Evolutionary conservation across 345 rosid species (phyloP).

Genomic region (Ceriops tagal): DNA sequence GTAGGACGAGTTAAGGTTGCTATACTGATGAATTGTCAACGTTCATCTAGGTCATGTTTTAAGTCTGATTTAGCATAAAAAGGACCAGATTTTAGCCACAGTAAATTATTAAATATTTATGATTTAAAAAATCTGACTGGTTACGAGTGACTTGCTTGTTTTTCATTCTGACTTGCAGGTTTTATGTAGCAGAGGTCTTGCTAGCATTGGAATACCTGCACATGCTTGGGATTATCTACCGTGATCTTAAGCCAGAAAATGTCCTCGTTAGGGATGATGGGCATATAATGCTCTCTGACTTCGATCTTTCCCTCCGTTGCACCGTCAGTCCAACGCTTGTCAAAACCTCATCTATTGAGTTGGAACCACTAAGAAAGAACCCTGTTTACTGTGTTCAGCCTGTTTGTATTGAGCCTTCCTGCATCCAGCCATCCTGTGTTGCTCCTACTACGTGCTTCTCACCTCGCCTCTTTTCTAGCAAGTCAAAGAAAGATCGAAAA

Average conservation of each 20-base stretch:
- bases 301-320: constrained; percentile 86
- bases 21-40: no score
- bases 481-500: constrained; percentile 70
- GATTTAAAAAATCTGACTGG: neutral
- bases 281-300: constrained; percentile 79
- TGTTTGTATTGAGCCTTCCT: constrained; percentile 77
- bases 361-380: constrained; percentile 66
- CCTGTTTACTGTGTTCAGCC: constrained; percentile 75
- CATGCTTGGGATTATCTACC: constrained; percentile 83
- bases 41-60: no score
- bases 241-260: constrained; percentile 86
- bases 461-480: constrained; percentile 82
- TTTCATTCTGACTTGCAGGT: constrained; percentile 35
- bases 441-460: constrained; percentile 84
- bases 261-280: constrained; percentile 78
- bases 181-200: constrained; percentile 83
- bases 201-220: constrained; percentile 84
- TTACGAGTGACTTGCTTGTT: neutral
- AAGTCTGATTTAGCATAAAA: no score
- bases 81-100: no score
- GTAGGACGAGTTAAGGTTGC: no score
- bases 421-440: constrained; percentile 76
- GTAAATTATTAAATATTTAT: neutral
- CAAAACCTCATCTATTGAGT: constrained; percentile 50
- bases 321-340: constrained; percentile 79